Evolutionary conservation across 78 protist genomes (phyloP).

Genomic region (Dictyostelium brefeldianum): DNA sequence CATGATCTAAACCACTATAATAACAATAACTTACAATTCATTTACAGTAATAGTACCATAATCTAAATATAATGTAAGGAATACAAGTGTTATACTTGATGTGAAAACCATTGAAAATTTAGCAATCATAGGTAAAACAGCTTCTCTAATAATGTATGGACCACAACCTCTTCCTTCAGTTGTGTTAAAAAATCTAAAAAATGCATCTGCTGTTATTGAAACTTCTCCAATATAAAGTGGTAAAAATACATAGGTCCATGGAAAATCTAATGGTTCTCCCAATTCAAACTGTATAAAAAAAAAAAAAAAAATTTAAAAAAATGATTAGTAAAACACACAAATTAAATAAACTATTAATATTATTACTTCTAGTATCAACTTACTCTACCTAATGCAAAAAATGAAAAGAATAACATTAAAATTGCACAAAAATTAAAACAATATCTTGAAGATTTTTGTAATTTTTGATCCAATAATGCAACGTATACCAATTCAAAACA

Average conservation of each 20-base stretch:
- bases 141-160: neutral
- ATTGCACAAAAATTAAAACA: neutral
- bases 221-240: conserved; percentile 27
- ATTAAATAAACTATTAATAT: neutral
- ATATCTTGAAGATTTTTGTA: neutral
- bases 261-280: neutral
- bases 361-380: neutral
- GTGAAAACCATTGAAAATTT: neutral
- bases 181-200: neutral
- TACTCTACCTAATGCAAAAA: conserved; percentile 6
- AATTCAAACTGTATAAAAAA: neutral
- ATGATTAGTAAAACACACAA: neutral
- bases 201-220: neutral
- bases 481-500: neutral
- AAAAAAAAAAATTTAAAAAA: neutral
- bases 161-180: neutral
- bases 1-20: no score
- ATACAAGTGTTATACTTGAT: neutral
- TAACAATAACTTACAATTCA: neutral
- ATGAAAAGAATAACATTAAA: neutral
- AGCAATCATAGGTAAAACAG: neutral
- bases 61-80: conserved; percentile 20
- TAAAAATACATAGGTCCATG: conserved; percentile 12
- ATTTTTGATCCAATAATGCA: neutral
- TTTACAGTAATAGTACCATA: neutral